phyloP scores from a whole-genome alignment of 306 rosid genomes.

The Pterocarpus santalinus region DNA sequence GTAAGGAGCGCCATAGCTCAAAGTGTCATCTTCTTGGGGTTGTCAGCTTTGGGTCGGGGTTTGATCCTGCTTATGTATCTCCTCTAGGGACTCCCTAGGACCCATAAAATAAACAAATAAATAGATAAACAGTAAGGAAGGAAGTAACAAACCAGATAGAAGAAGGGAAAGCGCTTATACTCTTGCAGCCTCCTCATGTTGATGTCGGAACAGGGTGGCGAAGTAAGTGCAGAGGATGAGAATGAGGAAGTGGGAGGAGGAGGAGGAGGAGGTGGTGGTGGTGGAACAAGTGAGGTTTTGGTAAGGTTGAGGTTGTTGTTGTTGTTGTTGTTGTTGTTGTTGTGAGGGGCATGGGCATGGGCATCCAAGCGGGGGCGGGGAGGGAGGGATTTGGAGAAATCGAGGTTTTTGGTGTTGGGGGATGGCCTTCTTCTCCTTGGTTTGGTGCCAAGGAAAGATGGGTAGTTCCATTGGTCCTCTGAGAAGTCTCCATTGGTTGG shows the following conservation, averaged over 20 bases:
- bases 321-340: background rate
- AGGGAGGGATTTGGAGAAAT: conserved; percentile 1
- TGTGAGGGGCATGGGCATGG: background rate
- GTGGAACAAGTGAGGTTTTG: conserved; percentile 34
- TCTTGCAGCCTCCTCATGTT: conserved; percentile 27
- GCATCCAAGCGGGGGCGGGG: background rate
- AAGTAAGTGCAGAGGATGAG: background rate
- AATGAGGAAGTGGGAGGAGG: conserved; percentile 11
- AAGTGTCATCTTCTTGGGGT: no score
- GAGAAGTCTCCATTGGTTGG: conserved; percentile 48
- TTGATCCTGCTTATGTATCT: no score
- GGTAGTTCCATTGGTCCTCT: conserved; percentile 75
- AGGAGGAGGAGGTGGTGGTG: conserved; percentile 28
- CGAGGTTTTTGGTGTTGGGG: conserved; percentile 47
- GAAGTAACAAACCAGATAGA: conserved; percentile 59
- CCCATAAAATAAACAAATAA: no score
- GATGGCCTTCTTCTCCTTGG: conserved; percentile 56
- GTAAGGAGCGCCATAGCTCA: no score
- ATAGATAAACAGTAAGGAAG: background rate
- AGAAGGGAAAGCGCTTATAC: conserved; percentile 44
- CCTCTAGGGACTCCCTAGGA: no score
- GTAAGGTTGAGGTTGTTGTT: conserved; percentile 2
- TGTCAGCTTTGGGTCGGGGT: no score
- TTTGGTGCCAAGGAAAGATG: conserved; percentile 74
- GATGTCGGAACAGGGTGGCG: conserved; percentile 20